These are phyloP conservation scores for Acacia acuminata DNA, from an alignment of 306 rosid genomes.

Conservation along the genomic window DNA sequence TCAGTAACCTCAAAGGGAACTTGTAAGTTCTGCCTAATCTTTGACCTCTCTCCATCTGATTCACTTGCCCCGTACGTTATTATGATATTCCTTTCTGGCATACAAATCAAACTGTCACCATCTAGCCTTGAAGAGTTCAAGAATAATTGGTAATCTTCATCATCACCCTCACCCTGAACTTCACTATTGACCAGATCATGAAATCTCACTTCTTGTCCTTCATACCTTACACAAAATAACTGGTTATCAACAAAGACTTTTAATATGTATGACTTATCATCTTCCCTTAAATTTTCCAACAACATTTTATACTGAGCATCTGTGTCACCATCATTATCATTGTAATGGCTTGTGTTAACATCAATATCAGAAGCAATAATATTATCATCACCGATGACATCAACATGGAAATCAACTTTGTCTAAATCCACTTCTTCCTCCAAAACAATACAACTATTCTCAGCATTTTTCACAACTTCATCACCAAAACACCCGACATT, in stretches of 20 bases:
- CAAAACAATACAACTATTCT: not conserved
- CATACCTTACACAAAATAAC: conserved; percentile 32
- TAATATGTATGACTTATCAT: conserved; percentile 38
- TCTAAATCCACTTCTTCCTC: conserved; percentile 25
- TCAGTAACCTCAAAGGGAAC: not conserved
- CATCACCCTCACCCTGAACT: conserved; percentile 23
- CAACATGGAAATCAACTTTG: not conserved
- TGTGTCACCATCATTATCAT: conserved; percentile 2
- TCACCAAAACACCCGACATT: not conserved
- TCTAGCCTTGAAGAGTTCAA: conserved; percentile 7
- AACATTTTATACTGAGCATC: conserved; percentile 41
- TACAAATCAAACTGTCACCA: too few species aligned
- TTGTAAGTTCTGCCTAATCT: conserved; percentile 6
- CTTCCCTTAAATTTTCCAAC: conserved; percentile 37
- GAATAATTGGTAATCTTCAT: conserved; percentile 31
- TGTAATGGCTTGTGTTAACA: not conserved
- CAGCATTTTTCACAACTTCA: not conserved
- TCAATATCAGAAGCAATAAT: not conserved
- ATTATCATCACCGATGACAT: conserved; percentile 8
- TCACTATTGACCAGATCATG: conserved; percentile 7
- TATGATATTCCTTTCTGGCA: too few species aligned
- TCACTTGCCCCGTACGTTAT: not conserved
- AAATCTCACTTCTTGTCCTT: conserved; percentile 8
- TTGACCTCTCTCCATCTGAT: not conserved
- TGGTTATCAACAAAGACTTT: conserved; percentile 20